Percentiles rank a stretch among this genome's conserved stretches.
phyloP scores from a whole-genome alignment of 2,329 filamentous ascomycete species.

The Neophaeococcomyces mojaviensis region DNA sequence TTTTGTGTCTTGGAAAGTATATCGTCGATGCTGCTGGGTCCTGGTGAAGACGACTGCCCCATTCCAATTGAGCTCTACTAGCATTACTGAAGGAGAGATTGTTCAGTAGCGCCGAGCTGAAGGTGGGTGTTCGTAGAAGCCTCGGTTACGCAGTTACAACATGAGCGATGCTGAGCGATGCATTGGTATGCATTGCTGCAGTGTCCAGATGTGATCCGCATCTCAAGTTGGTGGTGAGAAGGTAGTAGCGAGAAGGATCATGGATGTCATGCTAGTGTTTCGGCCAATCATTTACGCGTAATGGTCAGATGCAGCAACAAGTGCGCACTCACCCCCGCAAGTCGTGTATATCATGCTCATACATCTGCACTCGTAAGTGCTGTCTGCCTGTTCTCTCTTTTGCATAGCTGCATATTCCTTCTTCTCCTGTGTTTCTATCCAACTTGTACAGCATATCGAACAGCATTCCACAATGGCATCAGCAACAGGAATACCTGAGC shows the following conservation, averaged over 20 bases:
- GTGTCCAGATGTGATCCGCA: background rate
- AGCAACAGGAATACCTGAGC: conserved; percentile 58
- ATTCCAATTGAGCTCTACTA: too few relatives aligned
- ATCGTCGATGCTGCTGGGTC: too few relatives aligned
- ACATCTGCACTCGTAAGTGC: background rate
- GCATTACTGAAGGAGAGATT: too few relatives aligned
- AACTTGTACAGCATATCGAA: too few relatives aligned
- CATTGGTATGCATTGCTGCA: background rate
- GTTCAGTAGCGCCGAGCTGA: too few relatives aligned
- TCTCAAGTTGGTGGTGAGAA: background rate
- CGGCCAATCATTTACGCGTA: conserved; percentile 2
- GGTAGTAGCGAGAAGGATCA: background rate
- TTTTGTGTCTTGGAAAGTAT: too few relatives aligned
- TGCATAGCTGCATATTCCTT: too few relatives aligned
- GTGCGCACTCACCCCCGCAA: background rate
- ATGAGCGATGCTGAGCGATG: background rate
- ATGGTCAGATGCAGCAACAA: background rate
- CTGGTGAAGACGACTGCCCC: too few relatives aligned
- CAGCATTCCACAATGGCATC: too few relatives aligned
- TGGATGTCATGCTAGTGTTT: background rate
- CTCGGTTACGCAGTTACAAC: too few relatives aligned
- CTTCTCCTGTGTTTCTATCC: too few relatives aligned
- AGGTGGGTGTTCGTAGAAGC: too few relatives aligned
- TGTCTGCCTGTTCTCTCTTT: background rate
- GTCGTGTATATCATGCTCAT: background rate